phyloP scores from a whole-genome alignment of 352 stramenopile genomes.

The Phytophthora sojae region DNA sequence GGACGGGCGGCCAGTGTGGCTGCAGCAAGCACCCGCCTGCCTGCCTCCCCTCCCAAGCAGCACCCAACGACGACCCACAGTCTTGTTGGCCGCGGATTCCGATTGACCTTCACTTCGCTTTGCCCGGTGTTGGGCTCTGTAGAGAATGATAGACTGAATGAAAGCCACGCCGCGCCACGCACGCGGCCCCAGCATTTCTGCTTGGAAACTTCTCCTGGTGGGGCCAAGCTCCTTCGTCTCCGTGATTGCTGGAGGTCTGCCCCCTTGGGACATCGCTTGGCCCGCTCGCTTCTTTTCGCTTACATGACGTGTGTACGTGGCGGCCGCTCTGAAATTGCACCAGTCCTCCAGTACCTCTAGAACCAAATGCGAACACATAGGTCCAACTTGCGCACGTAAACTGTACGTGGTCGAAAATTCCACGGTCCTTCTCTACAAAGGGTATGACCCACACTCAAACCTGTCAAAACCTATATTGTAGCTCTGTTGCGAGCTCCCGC shows the following conservation, averaged over 20 bases:
- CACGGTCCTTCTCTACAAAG: not conserved
- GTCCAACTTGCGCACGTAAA: no score
- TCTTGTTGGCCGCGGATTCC: constrained; percentile 10
- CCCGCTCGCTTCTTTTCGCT: constrained; percentile 4
- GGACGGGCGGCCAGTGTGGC: constrained; percentile 36
- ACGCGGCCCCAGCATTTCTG: not conserved
- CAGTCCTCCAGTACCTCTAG: not conserved
- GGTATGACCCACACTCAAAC: not conserved
- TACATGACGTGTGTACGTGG: not conserved
- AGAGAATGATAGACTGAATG: constrained; percentile 23
- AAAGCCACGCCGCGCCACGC: constrained; percentile 6
- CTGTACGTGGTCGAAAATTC: not conserved
- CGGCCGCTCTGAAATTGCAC: constrained; percentile 4
- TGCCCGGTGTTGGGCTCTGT: constrained; percentile 20
- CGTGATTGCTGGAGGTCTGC: constrained; percentile 10
- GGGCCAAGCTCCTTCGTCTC: not conserved
- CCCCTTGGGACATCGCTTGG: not conserved
- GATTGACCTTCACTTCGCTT: constrained; percentile 6
- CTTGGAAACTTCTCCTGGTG: constrained; percentile 21
- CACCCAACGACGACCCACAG: no score
- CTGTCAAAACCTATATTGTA: not conserved
- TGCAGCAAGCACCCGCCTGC: constrained; percentile 17
- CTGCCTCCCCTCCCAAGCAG: constrained; percentile 26
- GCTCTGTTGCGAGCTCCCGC: not conserved
- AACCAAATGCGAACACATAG: not conserved